Evolutionary conservation across 1,284 basidiomycete genomes (phyloP).

Genomic region (Tilletia setariae): DNA sequence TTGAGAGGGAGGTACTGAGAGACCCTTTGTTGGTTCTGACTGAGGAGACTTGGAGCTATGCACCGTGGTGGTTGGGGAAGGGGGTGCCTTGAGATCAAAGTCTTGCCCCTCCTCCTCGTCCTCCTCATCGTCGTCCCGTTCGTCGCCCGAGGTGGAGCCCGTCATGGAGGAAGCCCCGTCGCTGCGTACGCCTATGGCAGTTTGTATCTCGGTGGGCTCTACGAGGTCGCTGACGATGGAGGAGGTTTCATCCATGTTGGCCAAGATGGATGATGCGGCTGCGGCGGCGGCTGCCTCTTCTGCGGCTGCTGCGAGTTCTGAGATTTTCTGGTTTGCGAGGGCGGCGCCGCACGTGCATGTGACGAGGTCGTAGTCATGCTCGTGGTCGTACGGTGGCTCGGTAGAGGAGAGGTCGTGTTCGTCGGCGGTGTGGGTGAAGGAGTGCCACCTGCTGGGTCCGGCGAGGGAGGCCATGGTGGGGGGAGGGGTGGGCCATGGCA

Average conservation of each 20-base stretch:
- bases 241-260: neutral
- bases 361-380: neutral
- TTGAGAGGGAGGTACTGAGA: neutral
- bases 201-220: neutral
- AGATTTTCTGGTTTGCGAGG: neutral
- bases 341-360: constrained; percentile 11
- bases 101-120: neutral
- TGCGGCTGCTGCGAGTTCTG: neutral
- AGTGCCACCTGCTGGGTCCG: neutral
- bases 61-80: neutral
- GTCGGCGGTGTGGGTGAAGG: neutral
- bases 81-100: neutral
- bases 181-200: neutral
- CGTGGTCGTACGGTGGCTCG: neutral
- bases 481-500: constrained; percentile 9
- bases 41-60: constrained; percentile 10
- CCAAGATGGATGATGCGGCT: neutral
- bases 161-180: constrained; percentile 3
- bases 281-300: neutral
- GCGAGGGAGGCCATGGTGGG: neutral
- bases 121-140: neutral
- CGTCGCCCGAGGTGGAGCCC: neutral
- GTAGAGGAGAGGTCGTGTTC: neutral
- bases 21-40: neutral
- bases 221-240: constrained; percentile 4